A percentile compares a stretch with the other conserved stretches of the same genome.
Evolutionary conservation across 2,329 filamentous ascomycete species (phyloP).

Genomic region (Scopulariopsis brevicaulis): DNA sequence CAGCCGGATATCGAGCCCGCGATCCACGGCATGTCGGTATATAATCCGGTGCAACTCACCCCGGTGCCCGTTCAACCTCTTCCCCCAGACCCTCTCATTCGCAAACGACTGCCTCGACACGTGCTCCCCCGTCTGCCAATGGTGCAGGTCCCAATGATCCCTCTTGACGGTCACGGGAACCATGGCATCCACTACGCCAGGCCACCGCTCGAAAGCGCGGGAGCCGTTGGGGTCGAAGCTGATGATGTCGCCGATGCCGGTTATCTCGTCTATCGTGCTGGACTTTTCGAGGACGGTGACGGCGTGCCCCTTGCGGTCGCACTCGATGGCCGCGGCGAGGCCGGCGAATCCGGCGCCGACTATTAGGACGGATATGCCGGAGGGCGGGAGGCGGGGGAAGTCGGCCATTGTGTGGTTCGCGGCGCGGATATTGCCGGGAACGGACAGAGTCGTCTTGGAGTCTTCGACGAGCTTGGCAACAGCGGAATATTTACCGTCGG

Average conservation of each 20-base stretch:
- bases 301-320: slow-evolving; percentile 46
- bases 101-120: slow-evolving; percentile 42
- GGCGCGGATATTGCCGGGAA: too few species aligned
- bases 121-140: slow-evolving; percentile 47
- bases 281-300: slow-evolving; percentile 49
- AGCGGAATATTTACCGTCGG: too few species aligned
- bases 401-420: background rate
- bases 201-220: slow-evolving; percentile 49
- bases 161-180: background rate
- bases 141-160: slow-evolving; percentile 43
- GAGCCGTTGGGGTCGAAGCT: slow-evolving; percentile 49
- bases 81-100: slow-evolving; percentile 28
- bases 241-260: slow-evolving; percentile 47
- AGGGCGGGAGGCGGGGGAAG: background rate
- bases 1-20: slow-evolving; percentile 39
- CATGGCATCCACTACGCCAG: slow-evolving; percentile 25
- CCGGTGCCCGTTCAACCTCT: slow-evolving; percentile 48
- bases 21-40: slow-evolving; percentile 35
- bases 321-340: slow-evolving; percentile 51
- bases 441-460: too few species aligned
- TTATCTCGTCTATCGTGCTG: slow-evolving; percentile 24
- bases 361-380: slow-evolving; percentile 1
- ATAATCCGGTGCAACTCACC: slow-evolving; percentile 49
- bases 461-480: too few species aligned
- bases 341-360: slow-evolving; percentile 38